Base-by-base conservation (phyloP, 768 basidiomycete species). In the Tephrocybe rancida region DNA sequence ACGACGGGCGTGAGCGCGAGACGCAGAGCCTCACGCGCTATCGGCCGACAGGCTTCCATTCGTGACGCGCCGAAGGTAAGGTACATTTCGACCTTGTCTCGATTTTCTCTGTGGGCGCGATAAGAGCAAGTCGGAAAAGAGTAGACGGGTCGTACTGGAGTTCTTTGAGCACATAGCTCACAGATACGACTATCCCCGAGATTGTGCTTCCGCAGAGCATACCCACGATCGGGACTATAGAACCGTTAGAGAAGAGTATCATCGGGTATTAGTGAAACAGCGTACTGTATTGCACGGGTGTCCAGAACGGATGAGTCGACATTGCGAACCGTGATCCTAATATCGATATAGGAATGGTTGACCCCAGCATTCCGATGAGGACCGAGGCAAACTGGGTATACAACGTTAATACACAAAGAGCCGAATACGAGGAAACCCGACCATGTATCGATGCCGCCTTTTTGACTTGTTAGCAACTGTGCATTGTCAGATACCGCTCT, bases 141-240 rank as follows among this genome's bases (percentile, higher is more conserved):
- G 25, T 1, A 34, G 16, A 22, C 13, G 8, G 27, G 11, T 74
- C 85, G 24, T 58, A 90, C 90, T 82, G 76, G 19, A 95, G 70
- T 61, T 94, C 90, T 56, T 83, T 88, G 42, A 92, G 73, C n/a
- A 92, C 79, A 50, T 80, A 85, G 49, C 80, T 82, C 3, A 87
- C 73, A 2, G 86, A 78, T 0, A 95, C 82, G 2, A 90, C 85
- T 6, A 94, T 81, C 0, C 85, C 84, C 0, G 87, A 86, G 47
- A 95, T 87, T 1, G 90, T 85, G 50, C 81, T 84, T 1, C 92
- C 92, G 35, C 90, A 87, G 2, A 94, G 74, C 93, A 94, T 95
- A 6, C 93, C 91, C 7, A 92, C 78, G 48, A 92, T 82, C 5
- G 89, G 91, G 48, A 93, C 90, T 92, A 45, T 26, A 19, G 42